Evolutionary conservation across 805 yeast species (phyloP), one percentile per base, ranked within the genome.

Genomic region (Novakomyces olei): DNA sequence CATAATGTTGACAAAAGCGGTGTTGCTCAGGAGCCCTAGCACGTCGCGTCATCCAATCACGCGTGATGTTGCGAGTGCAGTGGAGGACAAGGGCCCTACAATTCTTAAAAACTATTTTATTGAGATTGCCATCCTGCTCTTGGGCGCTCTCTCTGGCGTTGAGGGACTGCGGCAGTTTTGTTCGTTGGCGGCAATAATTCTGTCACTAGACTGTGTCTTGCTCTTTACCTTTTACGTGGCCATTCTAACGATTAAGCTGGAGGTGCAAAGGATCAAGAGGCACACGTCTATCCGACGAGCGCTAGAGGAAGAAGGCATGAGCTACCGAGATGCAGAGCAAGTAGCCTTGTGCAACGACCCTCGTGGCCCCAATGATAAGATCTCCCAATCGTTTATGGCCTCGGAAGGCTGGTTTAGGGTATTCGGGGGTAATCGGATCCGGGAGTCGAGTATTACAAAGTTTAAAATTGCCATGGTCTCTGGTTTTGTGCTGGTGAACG

Each of bases 261-360:
- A 88, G 53, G 79, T 85, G 50, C 70, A 69, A 49, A 62, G 77
- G 38, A 88, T 88, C 35, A 79, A 83, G 53, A 69, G 79, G 41
- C 75, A 80, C 30, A 70, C 78, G 37, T 67, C 69, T 35, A 65
- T 81, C 48, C 72, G 74, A 48, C 70, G 68, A 39, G 80, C 78
- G 19, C 60, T 85, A 40, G 88, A 83, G 57, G 98, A 85, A 50
- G 98, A 85, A 47, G 96, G 98, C 17, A 67, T 85, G 22, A 64
- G 76, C 28, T 67, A 69, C 26, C 51, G 58, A 30, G 75, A 76
- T 22, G 94, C 94, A 7, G 70, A 67, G 40, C 63, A 69, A 25
- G 83, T 81, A 23, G 69, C 72, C 12, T 60, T 47, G 34, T 25
- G 37, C 35, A 32, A 34, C 31, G 34, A 37, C 36, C 37, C 42